Evolutionary conservation across 768 basidiomycete genomes (phyloP).

Genomic region (Porphyrellus cyaneotinctus): DNA sequence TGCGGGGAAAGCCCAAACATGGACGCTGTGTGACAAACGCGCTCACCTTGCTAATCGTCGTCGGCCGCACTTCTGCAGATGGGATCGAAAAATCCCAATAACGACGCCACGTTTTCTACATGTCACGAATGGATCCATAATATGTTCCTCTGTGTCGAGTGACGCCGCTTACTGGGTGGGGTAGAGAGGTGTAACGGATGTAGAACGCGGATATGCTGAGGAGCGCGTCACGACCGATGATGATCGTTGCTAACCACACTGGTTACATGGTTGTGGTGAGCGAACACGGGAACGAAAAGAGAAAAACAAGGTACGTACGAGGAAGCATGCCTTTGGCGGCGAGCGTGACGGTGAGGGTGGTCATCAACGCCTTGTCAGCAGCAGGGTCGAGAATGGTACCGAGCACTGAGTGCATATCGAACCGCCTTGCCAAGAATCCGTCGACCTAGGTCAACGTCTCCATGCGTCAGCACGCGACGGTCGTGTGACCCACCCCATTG

Average conservation of each 20-base stretch:
- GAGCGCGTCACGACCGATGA: constrained; percentile 85
- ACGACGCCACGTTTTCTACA: constrained; percentile 81
- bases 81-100: constrained; percentile 98
- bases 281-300: not conserved
- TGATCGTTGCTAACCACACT: constrained; percentile 84
- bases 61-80: constrained; percentile 91
- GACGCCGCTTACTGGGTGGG: constrained; percentile 58
- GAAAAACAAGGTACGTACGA: constrained; percentile 42
- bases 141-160: not conserved
- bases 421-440: constrained; percentile 84
- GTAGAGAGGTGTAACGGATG: constrained; percentile 87
- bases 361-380: constrained; percentile 94
- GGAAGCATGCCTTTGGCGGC: constrained; percentile 83
- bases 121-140: constrained; percentile 3
- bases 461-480: not conserved
- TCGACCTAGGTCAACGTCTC: constrained; percentile 58
- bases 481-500: not conserved
- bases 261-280: not conserved
- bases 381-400: constrained; percentile 96
- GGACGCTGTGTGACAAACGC: not conserved
- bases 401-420: constrained; percentile 84
- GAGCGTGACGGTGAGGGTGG: constrained; percentile 84
- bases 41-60: constrained; percentile 84
- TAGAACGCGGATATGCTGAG: constrained; percentile 88
- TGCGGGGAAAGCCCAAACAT: not conserved